Evolutionary conservation across 768 basidiomycete genomes (phyloP), one percentile per base, ranked within the genome.

Genomic region (Termitomyces sp.): DNA sequence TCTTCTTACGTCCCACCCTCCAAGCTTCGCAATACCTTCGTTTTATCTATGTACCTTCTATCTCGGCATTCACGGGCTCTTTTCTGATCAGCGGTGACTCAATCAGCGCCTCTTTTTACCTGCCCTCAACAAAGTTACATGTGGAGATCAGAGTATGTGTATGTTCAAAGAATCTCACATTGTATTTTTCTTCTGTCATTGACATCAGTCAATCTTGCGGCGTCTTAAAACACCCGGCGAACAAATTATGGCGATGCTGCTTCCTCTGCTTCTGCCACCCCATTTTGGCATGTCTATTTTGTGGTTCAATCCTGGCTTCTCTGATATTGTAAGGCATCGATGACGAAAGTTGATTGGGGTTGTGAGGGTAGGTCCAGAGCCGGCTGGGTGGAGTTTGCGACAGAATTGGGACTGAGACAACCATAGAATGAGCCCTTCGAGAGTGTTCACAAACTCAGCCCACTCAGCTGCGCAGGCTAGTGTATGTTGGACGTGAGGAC

Each of bases 21-120:
- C 52, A 25, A 59, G 25, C 39, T 28, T 47, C 27, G 42, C 41
- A 43, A 32, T 28, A 28, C 43, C n/a, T 56, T 41, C 23, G 17
- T 39, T 54, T 21, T 17, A 34, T 35, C 30, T 30, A 17, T 37
- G 35, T 16, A 49, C 44, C 51, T 57, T 52, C 56, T 27, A 28
- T 57, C 28, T 56, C 55, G 52, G 51, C 45, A 47, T 53, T 56
- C 47, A 60, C 55, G 59, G 59, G 40, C 52, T 60, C n/a, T 54
- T 57, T 54, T 57, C 52, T 60, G 37, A 39, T 54, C 46, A 60
- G 52, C 59, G 59, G 55, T 51, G 37, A 51, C 37, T 39, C n/a
- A 19, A 44, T 25, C 49, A 35, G 25, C 21, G 30, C 39, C 41
- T 56, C 54, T 45, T 54, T 54, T 35, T 48, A 7, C 46, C 41